These are phyloP conservation scores for Pseudomicrostroma phylloplanum DNA, from an alignment of 1,284 basidiomycete species.

Conservation along the genomic window DNA sequence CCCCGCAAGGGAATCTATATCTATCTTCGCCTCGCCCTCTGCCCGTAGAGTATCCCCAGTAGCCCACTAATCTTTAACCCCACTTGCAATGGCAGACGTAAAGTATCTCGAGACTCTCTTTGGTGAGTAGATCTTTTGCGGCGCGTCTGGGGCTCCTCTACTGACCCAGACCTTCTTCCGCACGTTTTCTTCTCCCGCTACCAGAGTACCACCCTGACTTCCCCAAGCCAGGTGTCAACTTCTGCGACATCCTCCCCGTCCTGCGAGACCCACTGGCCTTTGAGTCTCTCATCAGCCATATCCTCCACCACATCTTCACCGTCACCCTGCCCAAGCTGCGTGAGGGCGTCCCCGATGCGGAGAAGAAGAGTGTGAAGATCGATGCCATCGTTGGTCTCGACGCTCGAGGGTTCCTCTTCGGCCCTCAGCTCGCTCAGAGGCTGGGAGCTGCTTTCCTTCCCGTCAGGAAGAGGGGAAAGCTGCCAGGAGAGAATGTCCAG, in stretches of 20 bases:
- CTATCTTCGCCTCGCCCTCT: too few relatives aligned
- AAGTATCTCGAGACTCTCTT: slow-evolving; percentile 21
- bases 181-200: background rate
- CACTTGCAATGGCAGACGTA: slow-evolving; percentile 15
- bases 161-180: background rate
- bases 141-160: background rate
- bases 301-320: slow-evolving; percentile 78
- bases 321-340: slow-evolving; percentile 58
- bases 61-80: background rate
- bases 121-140: slow-evolving; percentile 9
- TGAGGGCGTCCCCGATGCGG: slow-evolving; percentile 40
- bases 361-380: slow-evolving; percentile 60
- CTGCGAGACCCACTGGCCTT: slow-evolving; percentile 49
- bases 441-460: slow-evolving; percentile 93
- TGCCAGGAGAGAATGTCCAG: slow-evolving; percentile 75
- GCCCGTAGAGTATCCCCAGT: too few relatives aligned
- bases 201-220: slow-evolving; percentile 45
- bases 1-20: too few relatives aligned
- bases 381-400: slow-evolving; percentile 94
- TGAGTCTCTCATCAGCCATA: slow-evolving; percentile 75
- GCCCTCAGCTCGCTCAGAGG: slow-evolving; percentile 82
- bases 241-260: slow-evolving; percentile 50
- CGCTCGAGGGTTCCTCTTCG: slow-evolving; percentile 90
- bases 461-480: slow-evolving; percentile 86
- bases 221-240: slow-evolving; percentile 47